These are phyloP conservation scores for Deakozyma indianensis DNA, from an alignment of 805 yeast genomes.

Conservation along the genomic window DNA sequence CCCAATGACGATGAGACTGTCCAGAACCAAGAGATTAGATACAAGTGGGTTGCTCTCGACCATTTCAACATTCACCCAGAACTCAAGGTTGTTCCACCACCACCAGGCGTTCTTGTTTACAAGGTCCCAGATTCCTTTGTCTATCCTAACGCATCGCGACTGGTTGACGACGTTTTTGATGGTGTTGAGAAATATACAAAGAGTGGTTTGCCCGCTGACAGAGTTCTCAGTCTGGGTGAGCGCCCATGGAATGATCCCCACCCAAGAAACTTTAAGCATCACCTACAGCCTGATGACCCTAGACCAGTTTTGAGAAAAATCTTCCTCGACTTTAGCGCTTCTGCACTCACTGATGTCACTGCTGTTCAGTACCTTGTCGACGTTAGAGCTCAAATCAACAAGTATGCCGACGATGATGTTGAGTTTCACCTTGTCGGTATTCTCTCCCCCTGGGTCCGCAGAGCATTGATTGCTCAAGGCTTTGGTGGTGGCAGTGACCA, in stretches of 20 bases:
- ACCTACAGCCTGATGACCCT: slow-evolving; percentile 24
- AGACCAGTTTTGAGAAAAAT: slow-evolving; percentile 59
- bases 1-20: not conserved
- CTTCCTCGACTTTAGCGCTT: slow-evolving; percentile 71
- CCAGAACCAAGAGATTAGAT: not conserved
- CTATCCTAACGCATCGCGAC: slow-evolving; percentile 67
- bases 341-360: slow-evolving; percentile 64
- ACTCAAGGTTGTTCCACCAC: slow-evolving; percentile 57
- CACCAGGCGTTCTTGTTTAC: slow-evolving; percentile 81
- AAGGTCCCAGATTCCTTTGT: slow-evolving; percentile 70
- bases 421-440: slow-evolving; percentile 86
- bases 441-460: slow-evolving; percentile 72
- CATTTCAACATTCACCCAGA: slow-evolving; percentile 38
- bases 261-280: slow-evolving; percentile 23
- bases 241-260: slow-evolving; percentile 92
- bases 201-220: slow-evolving; percentile 34
- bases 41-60: slow-evolving; percentile 24
- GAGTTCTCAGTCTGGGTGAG: slow-evolving; percentile 30
- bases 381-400: slow-evolving; percentile 53
- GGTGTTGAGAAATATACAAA: slow-evolving; percentile 48
- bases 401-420: slow-evolving; percentile 66
- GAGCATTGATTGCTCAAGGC: slow-evolving; percentile 60
- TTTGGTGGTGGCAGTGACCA: slow-evolving; percentile 46
- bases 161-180: slow-evolving; percentile 53
- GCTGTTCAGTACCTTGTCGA: slow-evolving; percentile 69